Conservation (phyloP, 768 basidiomycete species). For the Lactifluus subvellereus region DNA sequence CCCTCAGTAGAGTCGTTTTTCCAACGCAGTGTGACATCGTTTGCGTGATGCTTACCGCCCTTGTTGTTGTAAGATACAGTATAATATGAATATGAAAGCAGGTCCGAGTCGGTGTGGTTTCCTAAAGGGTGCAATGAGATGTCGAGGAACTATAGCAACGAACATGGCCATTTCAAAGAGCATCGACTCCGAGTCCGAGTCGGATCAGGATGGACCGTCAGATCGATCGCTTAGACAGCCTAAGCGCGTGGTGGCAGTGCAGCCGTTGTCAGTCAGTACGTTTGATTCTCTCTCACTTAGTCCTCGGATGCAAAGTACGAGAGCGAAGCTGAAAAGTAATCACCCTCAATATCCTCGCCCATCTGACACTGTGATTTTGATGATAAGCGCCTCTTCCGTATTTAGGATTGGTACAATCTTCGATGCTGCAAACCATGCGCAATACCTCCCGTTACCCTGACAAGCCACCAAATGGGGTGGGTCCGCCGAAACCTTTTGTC, state of each 20-base stretch:
- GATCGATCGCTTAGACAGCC: neutral
- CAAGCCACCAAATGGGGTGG: conserved; percentile 5
- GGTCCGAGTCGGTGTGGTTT: neutral
- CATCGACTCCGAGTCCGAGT: neutral
- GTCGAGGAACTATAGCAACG: conserved; percentile 21
- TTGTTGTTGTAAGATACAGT: neutral
- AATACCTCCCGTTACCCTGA: conserved; percentile 11
- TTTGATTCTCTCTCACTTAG: neutral
- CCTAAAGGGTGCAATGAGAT: conserved; percentile 2
- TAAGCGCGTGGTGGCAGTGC: conserved; percentile 20
- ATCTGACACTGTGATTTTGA: neutral
- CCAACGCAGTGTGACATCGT: neutral
- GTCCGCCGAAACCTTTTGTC: neutral
- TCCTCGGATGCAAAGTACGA: neutral
- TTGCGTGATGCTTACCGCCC: conserved; percentile 1
- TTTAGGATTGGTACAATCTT: neutral
- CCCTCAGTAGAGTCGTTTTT: neutral
- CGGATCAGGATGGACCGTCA: neutral
- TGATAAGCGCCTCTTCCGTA: neutral
- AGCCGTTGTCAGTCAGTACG: neutral
- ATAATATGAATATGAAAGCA: conserved; percentile 1
- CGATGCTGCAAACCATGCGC: neutral
- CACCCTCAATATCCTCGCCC: neutral
- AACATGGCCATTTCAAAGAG: conserved; percentile 9
- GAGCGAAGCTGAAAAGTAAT: neutral